Evolutionary conservation across 495 filamentous ascomycete species (phyloP), one percentile per base, ranked within the genome.

Genomic region (Aspergillus heteromorphus): DNA sequence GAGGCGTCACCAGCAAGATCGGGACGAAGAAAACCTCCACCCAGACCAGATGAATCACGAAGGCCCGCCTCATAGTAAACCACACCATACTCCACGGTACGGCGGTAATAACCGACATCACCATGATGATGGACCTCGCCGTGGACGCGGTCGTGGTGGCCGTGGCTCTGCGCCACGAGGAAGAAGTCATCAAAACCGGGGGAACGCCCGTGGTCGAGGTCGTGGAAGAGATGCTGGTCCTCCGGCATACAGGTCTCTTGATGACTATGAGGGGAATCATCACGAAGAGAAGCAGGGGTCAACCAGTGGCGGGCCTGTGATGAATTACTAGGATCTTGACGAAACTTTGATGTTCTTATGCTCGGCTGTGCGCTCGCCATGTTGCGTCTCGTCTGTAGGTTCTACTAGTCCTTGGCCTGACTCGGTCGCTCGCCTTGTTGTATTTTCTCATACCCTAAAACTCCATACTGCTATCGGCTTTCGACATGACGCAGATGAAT

Each of bases 141-240:
- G 75, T 14, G 72, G 74, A 20, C 74, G 77, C 21, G 76, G 78
- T 43, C 73, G 82, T 49, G 74, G 77, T 27, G 74, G 77, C 23
- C 72, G 77, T 51, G 69, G 69, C 3, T 67, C 58, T 20, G 72
- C 70, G n/a, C 18, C 56, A 13, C 68, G 76, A 8, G 74, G 73
- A 6, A 63, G 78, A 21, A 74, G 77, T 9, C 65, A 67, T 49
- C 55, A 62, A 25, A 69, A 61, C 53, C 70, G 71, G 23, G 65
- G 73, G 50, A 54, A 72, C n/a, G 42, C 20, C 43, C 70, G 78
- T 53, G 71, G 78, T 30, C 52, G 79, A 63, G 53, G 63, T 16
- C 62, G 73, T 58, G 72, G 67, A 53, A 66, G 72, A 51, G 68
- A 72, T n/a, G 58, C 67, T 20, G 74, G 75, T 23, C 54, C 59